Conservation (phyloP, 345 rosid genomes). For the Acer campestre region DNA sequence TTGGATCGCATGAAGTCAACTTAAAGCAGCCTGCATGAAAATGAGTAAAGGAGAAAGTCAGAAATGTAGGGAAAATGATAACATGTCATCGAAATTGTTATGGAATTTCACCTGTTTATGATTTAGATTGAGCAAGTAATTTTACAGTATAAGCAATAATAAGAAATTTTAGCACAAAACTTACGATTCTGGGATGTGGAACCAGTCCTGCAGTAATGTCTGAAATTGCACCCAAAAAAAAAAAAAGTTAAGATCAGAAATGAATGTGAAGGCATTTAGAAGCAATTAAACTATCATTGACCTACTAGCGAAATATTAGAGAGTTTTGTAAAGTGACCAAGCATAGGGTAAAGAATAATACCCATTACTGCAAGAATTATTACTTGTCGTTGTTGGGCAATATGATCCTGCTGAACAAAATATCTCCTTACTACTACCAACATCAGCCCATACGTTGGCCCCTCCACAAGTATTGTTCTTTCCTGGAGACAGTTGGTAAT, state of each 20-base stretch:
- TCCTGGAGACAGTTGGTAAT: constrained; percentile 81
- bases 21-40: constrained; percentile 77
- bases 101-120: neutral
- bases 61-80: constrained; percentile 2
- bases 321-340: constrained; percentile 14
- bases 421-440: constrained; percentile 59
- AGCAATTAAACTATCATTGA: neutral
- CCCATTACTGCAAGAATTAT: constrained; percentile 56
- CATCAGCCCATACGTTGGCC: constrained; percentile 92
- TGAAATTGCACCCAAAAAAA: constrained; percentile 35
- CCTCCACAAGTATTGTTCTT: constrained; percentile 88
- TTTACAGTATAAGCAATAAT: neutral
- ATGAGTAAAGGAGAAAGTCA: constrained; percentile 22
- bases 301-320: neutral
- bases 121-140: neutral
- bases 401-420: constrained; percentile 74
- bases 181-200: constrained; percentile 76
- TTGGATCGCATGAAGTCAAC: constrained; percentile 72
- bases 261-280: neutral
- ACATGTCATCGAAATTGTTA: neutral
- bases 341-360: constrained; percentile 34
- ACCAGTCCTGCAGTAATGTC: constrained; percentile 84
- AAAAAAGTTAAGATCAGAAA: constrained; percentile 5
- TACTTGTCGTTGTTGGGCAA: constrained; percentile 52
- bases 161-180: constrained; percentile 24